A percentile compares a stretch with the other conserved stretches of the same genome.
These are phyloP conservation scores for Withania somnifera DNA, from an alignment of 305 asterid species.

Conservation along the genomic window DNA sequence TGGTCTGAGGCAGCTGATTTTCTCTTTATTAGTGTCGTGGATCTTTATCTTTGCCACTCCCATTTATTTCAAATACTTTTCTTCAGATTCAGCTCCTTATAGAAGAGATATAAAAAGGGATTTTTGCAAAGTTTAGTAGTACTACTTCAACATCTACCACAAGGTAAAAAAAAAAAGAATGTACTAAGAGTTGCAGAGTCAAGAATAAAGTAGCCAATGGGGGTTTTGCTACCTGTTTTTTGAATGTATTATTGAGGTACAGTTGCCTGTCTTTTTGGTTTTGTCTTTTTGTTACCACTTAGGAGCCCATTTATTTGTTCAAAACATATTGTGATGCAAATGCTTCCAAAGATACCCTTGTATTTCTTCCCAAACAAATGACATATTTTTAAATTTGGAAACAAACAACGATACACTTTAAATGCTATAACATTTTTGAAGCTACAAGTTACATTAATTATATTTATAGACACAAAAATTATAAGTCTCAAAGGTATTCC, in stretches of 20 bases:
- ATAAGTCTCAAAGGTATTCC: background rate
- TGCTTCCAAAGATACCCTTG: background rate
- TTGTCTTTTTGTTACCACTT: background rate
- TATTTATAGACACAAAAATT: background rate
- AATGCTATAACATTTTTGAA: background rate
- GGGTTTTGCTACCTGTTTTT: constrained; percentile 32
- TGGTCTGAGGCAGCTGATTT: no score
- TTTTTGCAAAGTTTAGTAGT: background rate
- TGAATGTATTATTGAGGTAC: constrained; percentile 23
- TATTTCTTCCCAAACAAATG: background rate
- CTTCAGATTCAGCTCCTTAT: background rate
- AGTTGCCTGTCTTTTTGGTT: background rate
- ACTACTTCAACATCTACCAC: background rate
- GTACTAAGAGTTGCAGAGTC: background rate
- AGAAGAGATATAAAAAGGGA: background rate
- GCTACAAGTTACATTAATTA: background rate
- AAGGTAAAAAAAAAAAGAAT: background rate
- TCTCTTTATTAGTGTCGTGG: no score
- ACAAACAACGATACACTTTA: background rate
- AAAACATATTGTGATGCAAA: background rate
- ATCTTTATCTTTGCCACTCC: no score
- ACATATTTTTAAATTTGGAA: background rate
- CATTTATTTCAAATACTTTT: no score
- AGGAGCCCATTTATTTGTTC: background rate
- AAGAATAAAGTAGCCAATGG: constrained; percentile 25